Evolutionary conservation across 345 rosid genomes (phyloP).

Genomic region (Pugionium dolabratum): DNA sequence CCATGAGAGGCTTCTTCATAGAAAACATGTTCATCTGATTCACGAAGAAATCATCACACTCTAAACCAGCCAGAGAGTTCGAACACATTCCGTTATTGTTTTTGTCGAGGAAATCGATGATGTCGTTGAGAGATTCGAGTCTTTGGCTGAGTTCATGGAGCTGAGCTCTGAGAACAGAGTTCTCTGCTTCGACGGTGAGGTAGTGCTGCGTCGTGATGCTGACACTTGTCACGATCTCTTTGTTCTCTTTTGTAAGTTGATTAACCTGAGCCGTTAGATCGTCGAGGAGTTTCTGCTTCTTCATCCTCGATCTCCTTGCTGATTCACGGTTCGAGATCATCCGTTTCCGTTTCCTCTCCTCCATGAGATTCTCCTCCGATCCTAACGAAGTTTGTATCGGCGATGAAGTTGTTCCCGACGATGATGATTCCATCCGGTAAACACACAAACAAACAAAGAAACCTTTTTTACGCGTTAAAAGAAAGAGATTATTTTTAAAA

Average conservation of each 20-base stretch:
- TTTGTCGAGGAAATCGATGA: conserved; percentile 47
- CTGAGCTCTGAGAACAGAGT: conserved; percentile 75
- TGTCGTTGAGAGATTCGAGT: conserved; percentile 71
- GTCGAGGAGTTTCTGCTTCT: no score
- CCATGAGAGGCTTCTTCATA: conserved; percentile 67
- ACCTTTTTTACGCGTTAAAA: background rate
- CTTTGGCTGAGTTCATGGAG: conserved; percentile 64
- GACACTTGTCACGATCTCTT: conserved; percentile 54
- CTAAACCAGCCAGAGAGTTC: conserved; percentile 32
- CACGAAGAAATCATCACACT: conserved; percentile 44
- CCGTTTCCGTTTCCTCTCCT: conserved; percentile 81
- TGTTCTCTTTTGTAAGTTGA: conserved; percentile 54
- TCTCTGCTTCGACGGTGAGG: conserved; percentile 65
- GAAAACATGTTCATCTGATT: conserved; percentile 49
- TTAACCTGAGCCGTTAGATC: no score
- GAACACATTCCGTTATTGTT: conserved; percentile 19
- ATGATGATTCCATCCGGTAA: conserved; percentile 64
- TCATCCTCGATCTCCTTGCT: conserved; percentile 74
- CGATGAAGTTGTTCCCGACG: conserved; percentile 58
- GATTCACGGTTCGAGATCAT: conserved; percentile 95
- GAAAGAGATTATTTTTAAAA: conserved; percentile 4
- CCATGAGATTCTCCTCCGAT: conserved; percentile 62
- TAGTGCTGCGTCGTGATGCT: conserved; percentile 60
- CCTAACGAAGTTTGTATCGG: conserved; percentile 63
- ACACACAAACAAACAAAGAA: conserved; percentile 15